A percentile compares a stretch with the other conserved stretches of the same genome.
phyloP scores from a whole-genome alignment of 2,329 filamentous ascomycete genomes.

The Ophiocordyceps camponoti-leonardi region DNA sequence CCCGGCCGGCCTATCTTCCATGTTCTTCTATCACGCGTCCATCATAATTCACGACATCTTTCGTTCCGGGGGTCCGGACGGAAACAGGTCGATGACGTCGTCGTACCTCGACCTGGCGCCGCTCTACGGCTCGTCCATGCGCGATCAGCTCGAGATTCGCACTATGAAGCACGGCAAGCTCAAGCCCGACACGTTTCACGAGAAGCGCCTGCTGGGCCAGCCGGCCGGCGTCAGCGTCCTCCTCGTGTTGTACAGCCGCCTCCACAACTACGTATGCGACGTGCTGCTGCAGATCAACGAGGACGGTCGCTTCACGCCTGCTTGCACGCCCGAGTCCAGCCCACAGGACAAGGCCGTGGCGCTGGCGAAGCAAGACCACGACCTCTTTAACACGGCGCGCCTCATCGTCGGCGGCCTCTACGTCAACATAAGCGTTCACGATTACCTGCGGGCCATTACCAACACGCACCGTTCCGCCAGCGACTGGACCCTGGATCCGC shows the following conservation, averaged over 20 bases:
- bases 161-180: slow-evolving; percentile 49
- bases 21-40: slow-evolving; percentile 59
- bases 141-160: slow-evolving; percentile 44
- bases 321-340: slow-evolving; percentile 9
- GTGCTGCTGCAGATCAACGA: slow-evolving; percentile 51
- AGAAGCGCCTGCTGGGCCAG: slow-evolving; percentile 46
- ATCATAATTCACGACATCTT: slow-evolving; percentile 30
- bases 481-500: slow-evolving; percentile 46
- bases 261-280: slow-evolving; percentile 52
- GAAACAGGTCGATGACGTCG: slow-evolving; percentile 47
- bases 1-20: slow-evolving; percentile 54
- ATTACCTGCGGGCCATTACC: slow-evolving; percentile 44
- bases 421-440: slow-evolving; percentile 36
- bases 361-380: slow-evolving; percentile 26
- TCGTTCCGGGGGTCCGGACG: slow-evolving; percentile 35
- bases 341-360: slow-evolving; percentile 15
- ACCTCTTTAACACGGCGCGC: slow-evolving; percentile 38
- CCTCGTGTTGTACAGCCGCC: slow-evolving; percentile 50
- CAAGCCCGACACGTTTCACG: slow-evolving; percentile 54
- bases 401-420: slow-evolving; percentile 36
- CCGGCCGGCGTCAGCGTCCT: slow-evolving; percentile 52
- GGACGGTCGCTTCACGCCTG: slow-evolving; percentile 38
- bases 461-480: slow-evolving; percentile 41
- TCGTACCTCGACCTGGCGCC: slow-evolving; percentile 62
- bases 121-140: slow-evolving; percentile 50